Base-by-base conservation (phyloP, 305 asterid genomes). In the Fraxinus velutina region DNA sequence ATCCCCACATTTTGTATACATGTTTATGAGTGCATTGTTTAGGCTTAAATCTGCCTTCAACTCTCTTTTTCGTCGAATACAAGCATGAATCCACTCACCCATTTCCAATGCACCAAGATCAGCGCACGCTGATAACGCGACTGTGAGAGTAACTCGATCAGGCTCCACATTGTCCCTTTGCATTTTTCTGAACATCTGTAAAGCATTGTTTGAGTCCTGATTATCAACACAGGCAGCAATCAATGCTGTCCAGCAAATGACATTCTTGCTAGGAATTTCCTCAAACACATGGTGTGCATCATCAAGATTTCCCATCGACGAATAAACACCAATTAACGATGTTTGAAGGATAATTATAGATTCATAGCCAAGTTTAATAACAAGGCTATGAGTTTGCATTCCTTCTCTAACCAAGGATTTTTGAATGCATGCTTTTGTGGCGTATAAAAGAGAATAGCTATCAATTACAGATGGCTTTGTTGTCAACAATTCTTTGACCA, bases 1-100 rank as follows among this genome's bases (percentile, higher is more conserved):
- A 32, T 72, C 76, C 47, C 76, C 76, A 34, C 76, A 72, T 24
- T 83, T 83, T 5, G 73, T 76, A 75, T 79, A 83, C 86, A 83
- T 79, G 81, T 83, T 83, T 62, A 83, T 47, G 66, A 83, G 80
- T 9, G 83, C 78, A 79, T 79, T 83, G 76, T 17, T 72, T 2
- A 72, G 50, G 76, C 76, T n/a, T 72, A 72, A 72, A 72, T 72
- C 76, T 72, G 50, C 39, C 27, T 72, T 72, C 29, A 72, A 72
- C 47, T 72, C 29, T 72, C 75, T 75, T 24, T 79, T 86, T 22
- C 57, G 66, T 77, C 79, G 76, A 37, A 84, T 84, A 79, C 64
- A 88, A 76, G 73, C 74, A 82, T 88, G 85, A 57, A 86, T 78
- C 88, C 86, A 82, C 66, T 86, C 83, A 5, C 89, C 90, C 88